Evolutionary conservation across 305 asterid genomes (phyloP).

Genomic region (Solanum hybrid): DNA sequence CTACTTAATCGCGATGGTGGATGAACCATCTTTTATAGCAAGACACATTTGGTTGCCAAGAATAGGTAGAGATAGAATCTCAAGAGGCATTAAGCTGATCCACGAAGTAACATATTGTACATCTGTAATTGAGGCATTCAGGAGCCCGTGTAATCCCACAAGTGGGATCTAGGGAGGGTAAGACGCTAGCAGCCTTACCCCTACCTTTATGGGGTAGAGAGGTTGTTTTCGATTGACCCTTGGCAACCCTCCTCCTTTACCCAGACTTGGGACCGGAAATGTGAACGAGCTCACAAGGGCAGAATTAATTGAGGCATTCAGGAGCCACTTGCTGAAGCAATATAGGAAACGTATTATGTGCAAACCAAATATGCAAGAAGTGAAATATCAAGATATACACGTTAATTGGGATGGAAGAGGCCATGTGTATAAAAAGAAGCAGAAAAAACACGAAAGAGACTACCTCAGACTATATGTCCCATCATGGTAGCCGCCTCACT

Average conservation of each 20-base stretch:
- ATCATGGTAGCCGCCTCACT: neutral
- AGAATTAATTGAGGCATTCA: neutral
- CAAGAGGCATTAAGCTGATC: neutral
- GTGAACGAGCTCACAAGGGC: neutral
- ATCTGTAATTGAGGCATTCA: neutral
- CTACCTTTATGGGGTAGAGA: neutral
- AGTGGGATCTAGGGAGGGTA: neutral
- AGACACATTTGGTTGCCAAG: neutral
- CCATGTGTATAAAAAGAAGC: neutral
- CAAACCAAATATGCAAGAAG: neutral
- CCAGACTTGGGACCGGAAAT: neutral
- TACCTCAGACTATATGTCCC: neutral
- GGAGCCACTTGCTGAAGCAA: neutral
- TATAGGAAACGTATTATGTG: neutral
- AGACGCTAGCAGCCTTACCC: neutral
- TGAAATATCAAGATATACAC: neutral
- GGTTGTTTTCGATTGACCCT: neutral
- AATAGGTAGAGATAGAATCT: neutral
- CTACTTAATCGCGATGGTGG: neutral
- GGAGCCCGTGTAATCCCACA: neutral
- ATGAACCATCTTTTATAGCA: neutral
- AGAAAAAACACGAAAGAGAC: neutral
- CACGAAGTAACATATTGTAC: neutral
- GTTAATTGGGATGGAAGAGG: neutral
- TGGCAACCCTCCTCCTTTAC: neutral